Percentiles rank a stretch among this genome's conserved stretches.
phyloP scores from a whole-genome alignment of 2,329 filamentous ascomycete genomes.

The Pseudocercospora vitis region DNA sequence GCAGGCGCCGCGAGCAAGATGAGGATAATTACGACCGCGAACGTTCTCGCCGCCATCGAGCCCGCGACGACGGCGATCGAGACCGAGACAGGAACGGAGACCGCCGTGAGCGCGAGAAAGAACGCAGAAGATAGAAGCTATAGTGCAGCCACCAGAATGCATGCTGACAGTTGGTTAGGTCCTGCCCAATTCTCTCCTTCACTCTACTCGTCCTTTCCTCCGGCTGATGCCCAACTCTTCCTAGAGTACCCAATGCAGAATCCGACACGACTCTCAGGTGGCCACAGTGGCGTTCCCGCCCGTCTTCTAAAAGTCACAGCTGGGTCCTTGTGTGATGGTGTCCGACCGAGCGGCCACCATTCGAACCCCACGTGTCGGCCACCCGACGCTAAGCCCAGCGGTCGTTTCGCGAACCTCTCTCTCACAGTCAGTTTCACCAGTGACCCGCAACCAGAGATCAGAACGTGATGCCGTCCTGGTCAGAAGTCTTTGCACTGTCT shows the following conservation, averaged over 20 bases:
- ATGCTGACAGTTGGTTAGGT: conserved; percentile 20
- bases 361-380: neutral
- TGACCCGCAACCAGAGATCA: neutral
- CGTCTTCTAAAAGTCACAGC: neutral
- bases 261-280: no score
- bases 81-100: conserved; percentile 25
- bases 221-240: conserved; percentile 3
- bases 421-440: neutral
- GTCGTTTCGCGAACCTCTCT: neutral
- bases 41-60: conserved; percentile 27
- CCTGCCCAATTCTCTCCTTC: neutral
- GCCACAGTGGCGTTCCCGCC: neutral
- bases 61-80: conserved; percentile 27
- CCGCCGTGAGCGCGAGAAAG: conserved; percentile 23
- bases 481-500: conserved; percentile 1
- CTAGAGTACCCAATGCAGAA: neutral
- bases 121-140: conserved; percentile 21
- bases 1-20: conserved; percentile 22
- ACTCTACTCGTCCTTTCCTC: conserved; percentile 2
- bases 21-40: conserved; percentile 21
- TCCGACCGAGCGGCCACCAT: neutral
- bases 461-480: neutral
- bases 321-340: conserved; percentile 1
- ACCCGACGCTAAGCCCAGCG: neutral
- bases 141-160: conserved; percentile 10